These are phyloP conservation scores for Oidiodendron maius DNA, from an alignment of 495 filamentous ascomycete genomes.

Conservation along the genomic window DNA sequence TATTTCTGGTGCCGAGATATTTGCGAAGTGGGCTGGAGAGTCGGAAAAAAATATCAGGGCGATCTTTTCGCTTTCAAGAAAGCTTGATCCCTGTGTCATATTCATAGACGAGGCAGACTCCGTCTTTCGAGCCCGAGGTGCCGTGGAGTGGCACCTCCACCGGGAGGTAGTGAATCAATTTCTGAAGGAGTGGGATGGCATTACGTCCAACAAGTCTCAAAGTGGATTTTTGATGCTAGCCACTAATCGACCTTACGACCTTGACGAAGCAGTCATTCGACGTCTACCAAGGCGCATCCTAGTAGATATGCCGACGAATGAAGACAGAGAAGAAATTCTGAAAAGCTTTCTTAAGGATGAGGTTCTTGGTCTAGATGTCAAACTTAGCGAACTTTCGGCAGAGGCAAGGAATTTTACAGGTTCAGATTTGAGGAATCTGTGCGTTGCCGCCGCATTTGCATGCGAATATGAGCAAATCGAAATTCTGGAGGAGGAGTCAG, in stretches of 20 bases:
- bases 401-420: slow-evolving; percentile 83
- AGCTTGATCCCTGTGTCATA: slow-evolving; percentile 93
- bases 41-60: slow-evolving; percentile 95
- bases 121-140: slow-evolving; percentile 60
- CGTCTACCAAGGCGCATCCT: slow-evolving; percentile 49
- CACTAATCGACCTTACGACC: slow-evolving; percentile 88
- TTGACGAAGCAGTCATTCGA: slow-evolving; percentile 89
- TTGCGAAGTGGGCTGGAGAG: slow-evolving; percentile 94
- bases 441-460: slow-evolving; percentile 55
- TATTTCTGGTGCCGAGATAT: slow-evolving; percentile 92
- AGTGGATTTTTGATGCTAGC: slow-evolving; percentile 91
- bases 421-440: slow-evolving; percentile 84
- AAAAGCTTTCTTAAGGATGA: neutral
- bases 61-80: slow-evolving; percentile 94
- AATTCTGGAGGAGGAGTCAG: neutral
- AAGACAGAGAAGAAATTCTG: neutral
- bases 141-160: neutral
- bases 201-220: slow-evolving; percentile 56
- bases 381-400: slow-evolving; percentile 61
- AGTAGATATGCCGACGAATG: neutral
- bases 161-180: slow-evolving; percentile 60
- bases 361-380: slow-evolving; percentile 33
- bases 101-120: slow-evolving; percentile 99
- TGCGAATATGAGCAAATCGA: neutral
- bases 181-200: slow-evolving; percentile 88